Percentiles rank a stretch among this genome's conserved stretches.
These are phyloP conservation scores for Entophlyctis luteolus DNA, from an alignment of 192 early-diverging fungal species.

Conservation along the genomic window DNA sequence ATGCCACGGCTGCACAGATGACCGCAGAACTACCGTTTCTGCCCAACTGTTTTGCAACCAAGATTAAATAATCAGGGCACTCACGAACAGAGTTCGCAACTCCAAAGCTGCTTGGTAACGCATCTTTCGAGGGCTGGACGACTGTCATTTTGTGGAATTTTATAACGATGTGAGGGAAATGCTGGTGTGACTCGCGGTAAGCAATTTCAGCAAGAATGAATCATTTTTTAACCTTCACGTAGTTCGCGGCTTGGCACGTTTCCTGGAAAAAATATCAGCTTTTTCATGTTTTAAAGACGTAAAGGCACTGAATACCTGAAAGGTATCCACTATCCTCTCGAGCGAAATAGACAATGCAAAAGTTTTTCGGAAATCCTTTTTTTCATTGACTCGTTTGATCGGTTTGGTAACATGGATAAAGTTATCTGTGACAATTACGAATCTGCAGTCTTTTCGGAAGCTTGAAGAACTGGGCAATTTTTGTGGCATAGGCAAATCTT, in stretches of 20 bases:
- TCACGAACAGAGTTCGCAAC: constrained; percentile 13
- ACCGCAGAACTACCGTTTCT: not conserved
- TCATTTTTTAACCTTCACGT: not conserved
- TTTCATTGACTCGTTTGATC: no score
- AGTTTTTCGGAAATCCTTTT: not conserved
- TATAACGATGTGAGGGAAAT: not conserved
- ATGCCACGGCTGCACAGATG: not conserved
- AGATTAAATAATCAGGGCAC: no score
- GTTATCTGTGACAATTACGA: constrained; percentile 16
- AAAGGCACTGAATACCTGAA: not conserved
- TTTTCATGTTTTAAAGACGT: not conserved
- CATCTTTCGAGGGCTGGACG: not conserved
- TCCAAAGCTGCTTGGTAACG: not conserved
- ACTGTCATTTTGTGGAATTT: constrained; percentile 15
- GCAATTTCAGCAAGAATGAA: not conserved
- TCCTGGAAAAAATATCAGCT: not conserved
- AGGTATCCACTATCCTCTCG: constrained; percentile 1
- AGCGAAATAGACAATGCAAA: constrained; percentile 15
- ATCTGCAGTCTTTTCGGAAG: constrained; percentile 11
- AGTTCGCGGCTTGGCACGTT: not conserved
- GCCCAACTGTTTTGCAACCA: no score
- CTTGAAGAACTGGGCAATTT: no score
- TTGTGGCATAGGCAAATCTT: not conserved
- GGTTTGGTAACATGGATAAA: constrained; percentile 19
- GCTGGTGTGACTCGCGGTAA: not conserved